A percentile compares a stretch with the other conserved stretches of the same genome.
phyloP scores from a whole-genome alignment of 2,329 filamentous ascomycete genomes.

The Pseudogymnoascus sp. region DNA sequence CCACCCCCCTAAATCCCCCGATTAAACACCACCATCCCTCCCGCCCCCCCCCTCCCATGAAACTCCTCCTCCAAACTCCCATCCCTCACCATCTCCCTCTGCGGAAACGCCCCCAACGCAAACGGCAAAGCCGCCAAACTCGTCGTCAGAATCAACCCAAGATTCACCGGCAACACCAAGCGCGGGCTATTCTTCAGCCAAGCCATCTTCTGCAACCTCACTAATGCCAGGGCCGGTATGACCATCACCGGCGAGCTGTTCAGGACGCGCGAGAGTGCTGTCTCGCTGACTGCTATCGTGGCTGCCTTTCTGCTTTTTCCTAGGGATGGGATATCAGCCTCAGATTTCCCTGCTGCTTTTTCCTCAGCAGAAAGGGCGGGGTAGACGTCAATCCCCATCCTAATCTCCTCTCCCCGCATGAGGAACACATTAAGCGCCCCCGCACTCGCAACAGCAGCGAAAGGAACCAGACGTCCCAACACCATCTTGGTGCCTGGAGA shows the following conservation, averaged over 20 bases:
- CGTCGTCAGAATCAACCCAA: slow-evolving; percentile 78
- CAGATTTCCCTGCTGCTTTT: slow-evolving; percentile 55
- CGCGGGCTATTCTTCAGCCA: slow-evolving; percentile 75
- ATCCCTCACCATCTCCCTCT: slow-evolving; percentile 74
- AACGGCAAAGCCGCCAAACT: slow-evolving; percentile 83
- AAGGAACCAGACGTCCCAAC: slow-evolving; percentile 82
- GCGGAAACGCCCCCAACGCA: slow-evolving; percentile 85
- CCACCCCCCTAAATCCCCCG: slow-evolving; percentile 61
- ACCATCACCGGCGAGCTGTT: slow-evolving; percentile 98
- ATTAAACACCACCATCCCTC: slow-evolving; percentile 90
- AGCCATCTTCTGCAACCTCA: slow-evolving; percentile 71
- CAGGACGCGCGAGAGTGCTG: slow-evolving; percentile 80
- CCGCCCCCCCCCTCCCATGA: slow-evolving; percentile 67
- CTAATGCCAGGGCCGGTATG: slow-evolving; percentile 76
- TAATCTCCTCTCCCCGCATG: slow-evolving; percentile 95
- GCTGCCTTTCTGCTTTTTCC: slow-evolving; percentile 87
- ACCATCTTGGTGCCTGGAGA: slow-evolving; percentile 68
- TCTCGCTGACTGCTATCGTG: slow-evolving; percentile 83
- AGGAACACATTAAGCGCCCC: slow-evolving; percentile 92
- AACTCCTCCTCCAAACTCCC: slow-evolving; percentile 79
- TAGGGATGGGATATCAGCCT: slow-evolving; percentile 59
- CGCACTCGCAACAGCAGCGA: slow-evolving; percentile 87
- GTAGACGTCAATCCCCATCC: slow-evolving; percentile 85
- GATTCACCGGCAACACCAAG: slow-evolving; percentile 72
- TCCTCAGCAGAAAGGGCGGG: slow-evolving; percentile 67